Evolutionary conservation across 2,329 filamentous ascomycete genomes (phyloP).

Genomic region (Coniochaeta sp.): DNA sequence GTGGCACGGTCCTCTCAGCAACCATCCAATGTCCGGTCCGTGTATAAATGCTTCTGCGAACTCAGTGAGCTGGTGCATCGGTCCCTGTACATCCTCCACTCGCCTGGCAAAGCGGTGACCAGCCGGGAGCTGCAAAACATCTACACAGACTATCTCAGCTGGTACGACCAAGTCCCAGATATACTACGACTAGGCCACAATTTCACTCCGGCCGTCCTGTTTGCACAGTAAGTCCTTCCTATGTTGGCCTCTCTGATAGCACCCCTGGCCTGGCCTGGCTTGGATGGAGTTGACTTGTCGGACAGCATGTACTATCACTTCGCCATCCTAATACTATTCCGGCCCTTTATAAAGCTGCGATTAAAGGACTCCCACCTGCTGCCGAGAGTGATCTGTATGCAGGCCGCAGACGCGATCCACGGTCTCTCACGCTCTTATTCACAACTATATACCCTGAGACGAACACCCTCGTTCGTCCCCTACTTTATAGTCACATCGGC

Average conservation of each 20-base stretch:
- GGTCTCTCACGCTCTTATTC: conserved; percentile 48
- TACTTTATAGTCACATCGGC: conserved; percentile 54
- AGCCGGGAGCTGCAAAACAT: conserved; percentile 54
- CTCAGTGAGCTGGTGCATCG: conserved; percentile 68
- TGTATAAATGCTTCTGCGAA: conserved; percentile 62
- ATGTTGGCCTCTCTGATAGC: not conserved
- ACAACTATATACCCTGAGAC: conserved; percentile 48
- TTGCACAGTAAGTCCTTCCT: conserved; percentile 56
- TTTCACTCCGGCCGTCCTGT: conserved; percentile 65
- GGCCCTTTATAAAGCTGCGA: conserved; percentile 59
- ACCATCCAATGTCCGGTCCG: conserved; percentile 59
- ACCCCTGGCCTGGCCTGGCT: not conserved
- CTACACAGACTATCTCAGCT: conserved; percentile 62
- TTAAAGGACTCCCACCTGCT: conserved; percentile 56
- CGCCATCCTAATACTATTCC: conserved; percentile 62
- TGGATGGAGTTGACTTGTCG: not conserved
- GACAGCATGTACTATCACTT: conserved; percentile 63
- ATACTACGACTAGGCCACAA: conserved; percentile 58
- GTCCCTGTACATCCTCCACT: conserved; percentile 64
- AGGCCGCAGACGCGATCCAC: conserved; percentile 53
- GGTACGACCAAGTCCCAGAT: conserved; percentile 62
- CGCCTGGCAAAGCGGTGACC: conserved; percentile 57
- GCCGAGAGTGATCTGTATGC: conserved; percentile 58
- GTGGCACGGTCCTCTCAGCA: conserved; percentile 50
- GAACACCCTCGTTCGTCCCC: conserved; percentile 53